Conservation (phyloP, 306 rosid genomes). For the Abrus pulchellus region DNA sequence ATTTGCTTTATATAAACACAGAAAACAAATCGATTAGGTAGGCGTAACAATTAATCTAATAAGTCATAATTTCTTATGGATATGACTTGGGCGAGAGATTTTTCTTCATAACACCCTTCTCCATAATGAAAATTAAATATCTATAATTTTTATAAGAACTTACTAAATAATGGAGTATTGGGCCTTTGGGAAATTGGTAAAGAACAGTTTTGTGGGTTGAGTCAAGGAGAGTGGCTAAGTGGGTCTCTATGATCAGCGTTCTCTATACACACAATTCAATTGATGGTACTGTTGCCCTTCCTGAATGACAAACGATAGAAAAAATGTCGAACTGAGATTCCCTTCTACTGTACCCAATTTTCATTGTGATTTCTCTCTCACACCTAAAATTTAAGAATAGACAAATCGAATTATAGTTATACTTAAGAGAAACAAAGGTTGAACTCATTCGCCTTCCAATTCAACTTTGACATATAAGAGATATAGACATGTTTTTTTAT, state of each 20-base stretch:
- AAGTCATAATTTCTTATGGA: background rate
- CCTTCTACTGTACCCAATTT: background rate
- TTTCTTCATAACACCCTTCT: background rate
- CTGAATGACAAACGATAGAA: background rate
- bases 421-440: slow-evolving; percentile 38
- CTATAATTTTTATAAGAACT: background rate
- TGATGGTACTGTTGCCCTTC: background rate
- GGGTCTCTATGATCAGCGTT: slow-evolving; percentile 28
- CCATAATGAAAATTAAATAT: background rate
- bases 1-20: slow-evolving; percentile 30
- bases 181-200: background rate
- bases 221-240: slow-evolving; percentile 26
- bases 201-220: background rate
- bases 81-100: background rate
- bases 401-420: slow-evolving; percentile 5
- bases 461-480: background rate
- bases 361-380: slow-evolving; percentile 6
- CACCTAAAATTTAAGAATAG: background rate
- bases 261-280: slow-evolving; percentile 28
- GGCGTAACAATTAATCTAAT: slow-evolving; percentile 13
- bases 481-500: no score
- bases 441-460: background rate
- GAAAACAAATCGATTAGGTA: slow-evolving; percentile 35
- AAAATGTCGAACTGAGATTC: slow-evolving; percentile 18
- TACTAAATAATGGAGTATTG: background rate